Evolutionary conservation across 2,329 filamentous ascomycete species (phyloP).

Genomic region (Alternaria sp.): DNA sequence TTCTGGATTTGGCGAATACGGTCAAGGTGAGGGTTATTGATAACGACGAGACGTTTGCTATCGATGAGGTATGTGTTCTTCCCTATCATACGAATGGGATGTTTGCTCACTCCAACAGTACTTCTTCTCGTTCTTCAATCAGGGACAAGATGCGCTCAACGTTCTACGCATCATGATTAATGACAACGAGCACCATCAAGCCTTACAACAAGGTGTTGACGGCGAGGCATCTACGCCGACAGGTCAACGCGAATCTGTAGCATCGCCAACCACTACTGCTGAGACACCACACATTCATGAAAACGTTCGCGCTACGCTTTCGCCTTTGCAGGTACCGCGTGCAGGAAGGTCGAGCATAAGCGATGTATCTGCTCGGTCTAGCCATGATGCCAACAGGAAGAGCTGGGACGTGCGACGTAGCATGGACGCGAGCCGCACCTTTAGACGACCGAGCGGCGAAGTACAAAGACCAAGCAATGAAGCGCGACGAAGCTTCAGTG

Average conservation of each 20-base stretch:
- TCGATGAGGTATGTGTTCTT: constrained; percentile 74
- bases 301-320: constrained; percentile 54
- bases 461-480: constrained; percentile 41
- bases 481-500: constrained; percentile 67
- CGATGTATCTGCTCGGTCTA: constrained; percentile 52
- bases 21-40: constrained; percentile 93
- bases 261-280: constrained; percentile 25
- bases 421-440: constrained; percentile 60
- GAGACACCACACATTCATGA: constrained; percentile 42
- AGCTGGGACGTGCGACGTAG: constrained; percentile 51
- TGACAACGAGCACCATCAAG: constrained; percentile 58
- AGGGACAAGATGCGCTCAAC: constrained; percentile 81
- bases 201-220: constrained; percentile 10
- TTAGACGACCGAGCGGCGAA: constrained; percentile 47
- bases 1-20: constrained; percentile 90
- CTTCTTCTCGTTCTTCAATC: constrained; percentile 94
- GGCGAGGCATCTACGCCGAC: constrained; percentile 21
- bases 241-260: constrained; percentile 12
- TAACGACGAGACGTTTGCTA: constrained; percentile 90
- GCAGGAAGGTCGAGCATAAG: constrained; percentile 48
- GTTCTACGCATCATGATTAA: constrained; percentile 77
- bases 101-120: constrained; percentile 62
- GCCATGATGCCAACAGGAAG: constrained; percentile 39
- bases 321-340: constrained; percentile 46
- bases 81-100: not conserved